Evolutionary conservation across 345 rosid genomes (phyloP).

Genomic region (Aurinia saxatilis): DNA sequence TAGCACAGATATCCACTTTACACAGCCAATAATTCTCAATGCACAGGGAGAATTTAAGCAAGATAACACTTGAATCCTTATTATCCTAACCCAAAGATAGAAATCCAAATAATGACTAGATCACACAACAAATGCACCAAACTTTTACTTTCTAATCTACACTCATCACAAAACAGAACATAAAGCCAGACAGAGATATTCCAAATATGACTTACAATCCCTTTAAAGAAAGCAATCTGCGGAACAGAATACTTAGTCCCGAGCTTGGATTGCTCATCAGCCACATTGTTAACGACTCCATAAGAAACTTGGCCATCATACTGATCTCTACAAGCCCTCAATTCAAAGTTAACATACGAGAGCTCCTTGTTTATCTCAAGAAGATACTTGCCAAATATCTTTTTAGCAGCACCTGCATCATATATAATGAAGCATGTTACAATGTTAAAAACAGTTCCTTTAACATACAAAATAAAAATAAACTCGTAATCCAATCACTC

Average conservation of each 20-base stretch:
- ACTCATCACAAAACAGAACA: background rate
- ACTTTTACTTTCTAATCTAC: background rate
- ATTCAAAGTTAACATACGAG: conserved; percentile 63
- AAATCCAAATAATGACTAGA: background rate
- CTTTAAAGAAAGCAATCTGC: conserved; percentile 76
- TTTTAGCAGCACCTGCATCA: conserved; percentile 40
- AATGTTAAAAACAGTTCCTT: background rate
- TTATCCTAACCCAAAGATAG: background rate
- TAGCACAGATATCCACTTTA: background rate
- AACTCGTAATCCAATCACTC: background rate
- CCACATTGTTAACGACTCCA: conserved; percentile 73
- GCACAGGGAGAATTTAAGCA: background rate
- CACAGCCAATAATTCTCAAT: background rate
- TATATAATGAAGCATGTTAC: no score
- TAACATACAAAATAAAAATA: no score
- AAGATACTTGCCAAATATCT: conserved; percentile 55
- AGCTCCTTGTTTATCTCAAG: conserved; percentile 84
- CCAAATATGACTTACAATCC: conserved; percentile 52
- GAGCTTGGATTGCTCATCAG: conserved; percentile 87
- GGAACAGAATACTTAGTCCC: conserved; percentile 79
- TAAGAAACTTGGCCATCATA: conserved; percentile 66
- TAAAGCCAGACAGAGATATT: no score
- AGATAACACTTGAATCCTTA: background rate
- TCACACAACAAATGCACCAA: background rate
- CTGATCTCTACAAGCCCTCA: conserved; percentile 75